These are phyloP conservation scores for Pythium volutum DNA, from an alignment of 352 stramenopile species.

Conservation along the genomic window DNA sequence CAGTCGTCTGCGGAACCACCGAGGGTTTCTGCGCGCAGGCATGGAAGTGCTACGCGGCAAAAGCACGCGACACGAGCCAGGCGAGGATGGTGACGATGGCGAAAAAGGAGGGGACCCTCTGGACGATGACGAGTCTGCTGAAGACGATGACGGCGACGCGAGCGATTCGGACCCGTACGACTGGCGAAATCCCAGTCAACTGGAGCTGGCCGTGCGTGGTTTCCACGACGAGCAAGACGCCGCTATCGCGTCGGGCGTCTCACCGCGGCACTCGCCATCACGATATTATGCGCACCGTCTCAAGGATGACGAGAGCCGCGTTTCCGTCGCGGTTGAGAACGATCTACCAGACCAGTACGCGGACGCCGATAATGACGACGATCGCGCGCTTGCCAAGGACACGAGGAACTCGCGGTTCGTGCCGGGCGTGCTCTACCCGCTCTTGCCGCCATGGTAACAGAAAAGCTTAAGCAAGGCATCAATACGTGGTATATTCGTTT, in stretches of 20 bases:
- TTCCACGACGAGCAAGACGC: conserved; percentile 28
- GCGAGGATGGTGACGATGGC: conserved; percentile 7
- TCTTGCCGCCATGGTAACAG: conserved; percentile 36
- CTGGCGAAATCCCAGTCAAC: conserved; percentile 19
- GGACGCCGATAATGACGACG: conserved; percentile 11
- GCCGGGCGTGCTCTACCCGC: conserved; percentile 56
- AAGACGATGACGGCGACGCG: background rate
- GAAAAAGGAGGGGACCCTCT: background rate
- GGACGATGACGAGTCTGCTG: background rate
- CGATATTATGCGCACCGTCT: conserved; percentile 24
- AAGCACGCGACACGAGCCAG: conserved; percentile 13
- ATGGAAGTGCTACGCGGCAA: conserved; percentile 53
- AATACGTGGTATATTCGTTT: background rate
- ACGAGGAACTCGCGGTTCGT: conserved; percentile 41
- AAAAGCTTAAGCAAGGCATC: background rate
- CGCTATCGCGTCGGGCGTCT: background rate
- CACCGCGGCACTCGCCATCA: conserved; percentile 7
- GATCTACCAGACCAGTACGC: conserved; percentile 8
- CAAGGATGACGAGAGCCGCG: conserved; percentile 36
- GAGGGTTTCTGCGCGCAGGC: conserved; percentile 51
- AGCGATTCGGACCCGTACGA: background rate
- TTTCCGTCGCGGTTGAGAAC: conserved; percentile 3
- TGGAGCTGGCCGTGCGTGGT: conserved; percentile 37
- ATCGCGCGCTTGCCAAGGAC: conserved; percentile 22
- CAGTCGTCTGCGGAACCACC: conserved; percentile 35